A percentile compares a stretch with the other conserved stretches of the same genome.
Evolutionary conservation across 768 basidiomycete genomes (phyloP).

Genomic region (Rhizopogon salebrosus): DNA sequence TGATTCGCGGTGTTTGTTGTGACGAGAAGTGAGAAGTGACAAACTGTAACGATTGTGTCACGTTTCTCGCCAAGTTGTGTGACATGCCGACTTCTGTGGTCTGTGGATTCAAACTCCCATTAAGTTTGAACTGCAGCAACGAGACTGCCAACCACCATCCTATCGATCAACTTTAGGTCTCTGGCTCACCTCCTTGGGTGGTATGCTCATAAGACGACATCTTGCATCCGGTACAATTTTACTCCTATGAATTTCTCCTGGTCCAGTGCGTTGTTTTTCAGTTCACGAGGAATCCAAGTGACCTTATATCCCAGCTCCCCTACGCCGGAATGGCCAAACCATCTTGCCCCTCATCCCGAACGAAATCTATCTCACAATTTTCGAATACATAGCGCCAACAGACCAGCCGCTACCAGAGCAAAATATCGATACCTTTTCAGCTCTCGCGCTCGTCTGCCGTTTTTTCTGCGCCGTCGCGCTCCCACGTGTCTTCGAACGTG

Average conservation of each 20-base stretch:
- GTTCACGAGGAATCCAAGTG: neutral
- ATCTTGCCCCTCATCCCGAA: constrained; percentile 32
- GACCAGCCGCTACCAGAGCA: constrained; percentile 10
- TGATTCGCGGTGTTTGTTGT: too few species aligned
- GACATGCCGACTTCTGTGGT: too few species aligned
- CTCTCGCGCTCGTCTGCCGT: constrained; percentile 37
- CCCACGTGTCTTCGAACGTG: constrained; percentile 34
- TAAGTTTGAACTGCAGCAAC: too few species aligned
- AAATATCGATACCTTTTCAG: constrained; percentile 6
- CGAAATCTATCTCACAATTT: constrained; percentile 41
- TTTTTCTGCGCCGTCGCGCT: constrained; percentile 36
- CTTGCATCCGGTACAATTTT: neutral
- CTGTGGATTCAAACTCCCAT: too few species aligned
- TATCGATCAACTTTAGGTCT: neutral
- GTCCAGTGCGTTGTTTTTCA: neutral
- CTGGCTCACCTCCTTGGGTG: neutral
- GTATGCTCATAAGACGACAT: neutral
- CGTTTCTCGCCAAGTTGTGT: too few species aligned
- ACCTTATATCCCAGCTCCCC: constrained; percentile 18
- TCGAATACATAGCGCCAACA: constrained; percentile 26
- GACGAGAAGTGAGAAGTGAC: too few species aligned
- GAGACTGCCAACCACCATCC: too few species aligned
- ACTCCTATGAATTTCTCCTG: neutral
- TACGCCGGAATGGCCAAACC: constrained; percentile 8
- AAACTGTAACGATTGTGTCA: too few species aligned